These are phyloP conservation scores for Amaranthus tricolor DNA, from an alignment of 179 eudicot species.

Conservation along the genomic window DNA sequence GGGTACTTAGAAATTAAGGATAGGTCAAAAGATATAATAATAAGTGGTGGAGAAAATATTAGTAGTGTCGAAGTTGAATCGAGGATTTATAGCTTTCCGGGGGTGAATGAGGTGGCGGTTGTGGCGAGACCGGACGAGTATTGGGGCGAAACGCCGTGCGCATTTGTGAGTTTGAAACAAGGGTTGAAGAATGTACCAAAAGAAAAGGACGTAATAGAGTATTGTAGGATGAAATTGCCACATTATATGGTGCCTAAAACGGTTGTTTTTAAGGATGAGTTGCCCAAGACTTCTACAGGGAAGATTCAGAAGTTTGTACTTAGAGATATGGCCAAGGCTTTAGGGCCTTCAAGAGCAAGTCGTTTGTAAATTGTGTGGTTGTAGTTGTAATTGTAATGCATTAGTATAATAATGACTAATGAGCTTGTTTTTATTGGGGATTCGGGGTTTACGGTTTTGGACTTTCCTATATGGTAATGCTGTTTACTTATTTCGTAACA, in stretches of 20 bases:
- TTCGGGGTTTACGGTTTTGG: too few species aligned
- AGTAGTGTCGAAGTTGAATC: slow-evolving; percentile 38
- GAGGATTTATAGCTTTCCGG: slow-evolving; percentile 22
- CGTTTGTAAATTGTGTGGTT: slow-evolving; percentile 31
- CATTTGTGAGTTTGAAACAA: slow-evolving; percentile 28
- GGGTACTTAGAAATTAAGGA: slow-evolving; percentile 38
- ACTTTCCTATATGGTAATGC: too few species aligned
- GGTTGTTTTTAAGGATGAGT: slow-evolving; percentile 31
- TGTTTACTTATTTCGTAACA: too few species aligned
- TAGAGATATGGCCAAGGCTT: slow-evolving; percentile 28
- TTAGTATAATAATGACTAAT: too few species aligned
- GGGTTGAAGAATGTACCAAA: slow-evolving; percentile 20
- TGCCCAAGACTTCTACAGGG: slow-evolving; percentile 39
- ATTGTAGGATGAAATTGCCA: slow-evolving; percentile 27
- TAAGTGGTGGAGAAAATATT: slow-evolving; percentile 39
- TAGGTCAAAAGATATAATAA: slow-evolving; percentile 31
- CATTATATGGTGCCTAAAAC: slow-evolving; percentile 37
- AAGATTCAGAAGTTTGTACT: slow-evolving; percentile 36
- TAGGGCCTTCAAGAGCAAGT: slow-evolving; percentile 22
- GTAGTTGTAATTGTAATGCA: too few species aligned
- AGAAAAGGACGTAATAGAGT: slow-evolving; percentile 26
- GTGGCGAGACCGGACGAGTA: slow-evolving; percentile 28
- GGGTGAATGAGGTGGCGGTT: slow-evolving; percentile 34
- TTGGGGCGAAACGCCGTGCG: slow-evolving; percentile 42
- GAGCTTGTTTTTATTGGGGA: too few species aligned